These are phyloP conservation scores for Cryptomeria japonica DNA, from an alignment of 75 land plant genomes.

Conservation along the genomic window DNA sequence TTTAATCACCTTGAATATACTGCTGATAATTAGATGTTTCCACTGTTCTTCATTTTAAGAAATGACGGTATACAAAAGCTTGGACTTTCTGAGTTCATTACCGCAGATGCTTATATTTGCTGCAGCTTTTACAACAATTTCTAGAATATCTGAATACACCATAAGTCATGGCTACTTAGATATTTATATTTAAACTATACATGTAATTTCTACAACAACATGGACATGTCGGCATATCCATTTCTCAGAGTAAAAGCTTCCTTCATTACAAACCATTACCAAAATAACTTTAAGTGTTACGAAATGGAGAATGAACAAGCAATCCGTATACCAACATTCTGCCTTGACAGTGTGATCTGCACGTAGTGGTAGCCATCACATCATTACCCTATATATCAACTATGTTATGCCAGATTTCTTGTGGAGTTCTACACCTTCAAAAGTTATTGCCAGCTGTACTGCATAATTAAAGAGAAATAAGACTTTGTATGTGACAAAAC, in stretches of 20 bases:
- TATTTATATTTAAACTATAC: background rate
- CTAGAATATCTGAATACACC: background rate
- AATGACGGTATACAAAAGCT: background rate
- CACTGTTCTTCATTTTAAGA: background rate
- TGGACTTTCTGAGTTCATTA: constrained; percentile 5
- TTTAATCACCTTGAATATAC: background rate
- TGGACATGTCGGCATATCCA: background rate
- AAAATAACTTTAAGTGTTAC: background rate
- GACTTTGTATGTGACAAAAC: background rate
- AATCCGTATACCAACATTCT: background rate
- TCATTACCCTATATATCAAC: background rate
- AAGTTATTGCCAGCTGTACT: background rate
- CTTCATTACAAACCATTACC: background rate
- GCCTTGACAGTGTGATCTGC: background rate
- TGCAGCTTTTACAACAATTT: background rate
- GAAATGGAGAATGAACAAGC: background rate
- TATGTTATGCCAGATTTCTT: background rate
- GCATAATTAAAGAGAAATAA: background rate
- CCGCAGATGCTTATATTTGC: background rate
- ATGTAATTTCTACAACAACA: background rate
- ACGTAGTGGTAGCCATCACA: background rate
- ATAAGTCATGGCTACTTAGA: constrained; percentile 2
- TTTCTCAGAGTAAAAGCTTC: background rate
- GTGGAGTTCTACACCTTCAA: background rate
- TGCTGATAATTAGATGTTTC: background rate